Percentiles rank a stretch among this genome's conserved stretches.
Evolutionary conservation across 2,329 filamentous ascomycete genomes (phyloP).

Genomic region (Sclerotiophoma versabilis): DNA sequence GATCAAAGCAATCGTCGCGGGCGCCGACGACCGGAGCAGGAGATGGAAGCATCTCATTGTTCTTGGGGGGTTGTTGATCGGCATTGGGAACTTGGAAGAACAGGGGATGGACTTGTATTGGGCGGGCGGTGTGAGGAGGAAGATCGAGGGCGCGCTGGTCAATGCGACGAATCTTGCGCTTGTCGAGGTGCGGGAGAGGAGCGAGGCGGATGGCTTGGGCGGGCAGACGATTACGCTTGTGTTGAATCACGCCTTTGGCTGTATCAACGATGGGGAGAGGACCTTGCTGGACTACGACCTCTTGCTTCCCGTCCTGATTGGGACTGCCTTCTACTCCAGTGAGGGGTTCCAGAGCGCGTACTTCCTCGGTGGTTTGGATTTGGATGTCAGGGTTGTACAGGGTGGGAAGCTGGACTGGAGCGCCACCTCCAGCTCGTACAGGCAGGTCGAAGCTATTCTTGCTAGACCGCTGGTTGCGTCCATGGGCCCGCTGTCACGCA

Average conservation of each 20-base stretch:
- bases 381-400: conserved; percentile 66
- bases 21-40: conserved; percentile 66
- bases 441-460: conserved; percentile 64
- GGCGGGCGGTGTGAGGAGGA: conserved; percentile 68
- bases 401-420: conserved; percentile 69
- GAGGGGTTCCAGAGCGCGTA: conserved; percentile 80
- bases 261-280: conserved; percentile 68
- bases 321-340: conserved; percentile 70
- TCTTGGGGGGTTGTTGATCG: conserved; percentile 78
- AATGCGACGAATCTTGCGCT: conserved; percentile 79
- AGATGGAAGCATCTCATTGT: conserved; percentile 87
- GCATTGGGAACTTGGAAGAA: conserved; percentile 62
- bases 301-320: conserved; percentile 73
- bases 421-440: conserved; percentile 64
- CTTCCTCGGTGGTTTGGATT: conserved; percentile 74
- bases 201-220: conserved; percentile 58
- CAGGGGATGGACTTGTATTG: conserved; percentile 64
- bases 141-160: conserved; percentile 75
- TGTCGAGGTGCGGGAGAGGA: conserved; percentile 59
- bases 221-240: conserved; percentile 68
- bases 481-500: conserved; percentile 71
- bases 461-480: conserved; percentile 68
- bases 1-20: conserved; percentile 65
- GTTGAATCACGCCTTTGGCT: conserved; percentile 77
- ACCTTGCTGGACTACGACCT: conserved; percentile 68